A percentile compares a stretch with the other conserved stretches of the same genome.
These are phyloP conservation scores for Dictyophora rubrovolvata DNA, from an alignment of 768 basidiomycete species.

Conservation along the genomic window DNA sequence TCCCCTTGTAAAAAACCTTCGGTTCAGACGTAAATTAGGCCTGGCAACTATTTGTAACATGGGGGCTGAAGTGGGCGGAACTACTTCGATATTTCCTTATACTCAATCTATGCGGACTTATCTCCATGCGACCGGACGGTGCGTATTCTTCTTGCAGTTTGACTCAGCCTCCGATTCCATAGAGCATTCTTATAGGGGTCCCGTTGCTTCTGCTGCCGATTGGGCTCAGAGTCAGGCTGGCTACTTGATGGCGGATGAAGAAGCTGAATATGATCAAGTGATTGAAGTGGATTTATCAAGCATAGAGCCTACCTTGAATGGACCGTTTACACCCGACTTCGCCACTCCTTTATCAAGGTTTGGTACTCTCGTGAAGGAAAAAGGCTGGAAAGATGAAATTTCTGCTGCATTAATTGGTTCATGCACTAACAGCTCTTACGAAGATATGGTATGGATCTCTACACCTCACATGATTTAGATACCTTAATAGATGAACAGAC, in stretches of 20 bases:
- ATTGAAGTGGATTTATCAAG: constrained; percentile 91
- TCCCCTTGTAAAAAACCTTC: not conserved
- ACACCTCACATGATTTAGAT: not conserved
- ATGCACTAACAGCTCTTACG: constrained; percentile 99
- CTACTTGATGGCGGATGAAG: constrained; percentile 75
- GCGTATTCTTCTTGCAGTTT: not conserved
- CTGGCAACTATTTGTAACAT: constrained; percentile 96
- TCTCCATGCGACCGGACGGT: constrained; percentile 78
- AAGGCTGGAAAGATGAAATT: constrained; percentile 90
- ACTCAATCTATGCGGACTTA: constrained; percentile 83
- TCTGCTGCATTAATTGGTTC: constrained; percentile 91
- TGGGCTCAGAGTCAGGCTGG: constrained; percentile 58
- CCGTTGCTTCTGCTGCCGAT: constrained; percentile 83
- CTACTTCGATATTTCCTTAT: constrained; percentile 96
- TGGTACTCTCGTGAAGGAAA: constrained; percentile 62
- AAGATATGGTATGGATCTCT: constrained; percentile 62
- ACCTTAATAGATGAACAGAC: constrained; percentile 39
- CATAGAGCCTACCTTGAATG: constrained; percentile 88
- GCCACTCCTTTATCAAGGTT: constrained; percentile 92
- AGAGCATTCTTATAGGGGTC: constrained; percentile 23
- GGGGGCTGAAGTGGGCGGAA: constrained; percentile 99
- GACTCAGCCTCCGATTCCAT: not conserved
- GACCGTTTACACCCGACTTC: constrained; percentile 95
- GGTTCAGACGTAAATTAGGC: constrained; percentile 30
- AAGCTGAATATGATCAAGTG: constrained; percentile 87